Conservation (phyloP, 768 basidiomycete species). For the Macrolepiota albuminosa region DNA sequence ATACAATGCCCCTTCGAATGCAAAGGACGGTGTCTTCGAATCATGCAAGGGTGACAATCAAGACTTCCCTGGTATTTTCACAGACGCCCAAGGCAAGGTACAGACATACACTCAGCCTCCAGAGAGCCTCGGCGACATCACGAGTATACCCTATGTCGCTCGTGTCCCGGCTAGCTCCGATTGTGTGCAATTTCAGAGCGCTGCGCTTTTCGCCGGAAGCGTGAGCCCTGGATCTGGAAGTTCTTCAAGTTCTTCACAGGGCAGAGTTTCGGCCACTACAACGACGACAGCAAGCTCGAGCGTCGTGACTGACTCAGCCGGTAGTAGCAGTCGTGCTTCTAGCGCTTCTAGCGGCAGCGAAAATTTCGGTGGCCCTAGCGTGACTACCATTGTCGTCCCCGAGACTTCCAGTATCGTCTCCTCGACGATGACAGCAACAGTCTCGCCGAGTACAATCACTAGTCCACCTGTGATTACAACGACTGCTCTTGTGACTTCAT, state of each 20-base stretch:
- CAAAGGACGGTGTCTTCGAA: slow-evolving; percentile 54
- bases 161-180: slow-evolving; percentile 31
- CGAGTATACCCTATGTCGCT: slow-evolving; percentile 32
- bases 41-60: slow-evolving; percentile 60
- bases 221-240: slow-evolving; percentile 9
- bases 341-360: not conserved
- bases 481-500: not conserved
- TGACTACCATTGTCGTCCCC: not conserved
- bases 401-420: not conserved
- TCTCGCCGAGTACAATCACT: not conserved
- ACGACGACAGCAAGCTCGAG: not conserved
- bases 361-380: not conserved
- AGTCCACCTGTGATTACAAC: not conserved
- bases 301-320: not conserved
- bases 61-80: slow-evolving; percentile 41
- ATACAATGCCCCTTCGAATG: slow-evolving; percentile 64
- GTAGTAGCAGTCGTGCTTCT: not conserved
- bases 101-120: slow-evolving; percentile 36
- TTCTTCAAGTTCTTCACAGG: not conserved
- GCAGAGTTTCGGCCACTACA: not conserved
- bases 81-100: slow-evolving; percentile 28
- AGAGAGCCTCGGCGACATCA: slow-evolving; percentile 30
- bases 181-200: slow-evolving; percentile 26
- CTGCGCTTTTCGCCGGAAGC: slow-evolving; percentile 24
- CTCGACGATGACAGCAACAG: not conserved